Evolutionary conservation across 2,329 filamentous ascomycete species (phyloP).

Genomic region (Penicillium polonicum): DNA sequence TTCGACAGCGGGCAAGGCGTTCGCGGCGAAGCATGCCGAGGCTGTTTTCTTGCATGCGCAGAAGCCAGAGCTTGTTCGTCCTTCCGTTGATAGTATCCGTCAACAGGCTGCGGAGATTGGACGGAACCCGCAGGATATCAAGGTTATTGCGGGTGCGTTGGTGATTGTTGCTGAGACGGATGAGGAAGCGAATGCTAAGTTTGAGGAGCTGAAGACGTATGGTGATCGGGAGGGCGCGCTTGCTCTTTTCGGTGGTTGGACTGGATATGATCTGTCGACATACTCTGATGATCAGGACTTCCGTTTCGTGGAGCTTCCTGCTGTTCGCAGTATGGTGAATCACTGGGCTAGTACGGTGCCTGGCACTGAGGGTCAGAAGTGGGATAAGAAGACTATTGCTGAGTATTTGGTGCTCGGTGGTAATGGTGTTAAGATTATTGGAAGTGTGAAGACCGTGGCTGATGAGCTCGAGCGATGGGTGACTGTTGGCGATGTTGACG

Average conservation of each 20-base stretch:
- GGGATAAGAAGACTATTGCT: conserved; percentile 38
- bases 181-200: conserved; percentile 45
- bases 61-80: conserved; percentile 42
- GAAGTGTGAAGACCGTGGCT: conserved; percentile 38
- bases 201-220: conserved; percentile 44
- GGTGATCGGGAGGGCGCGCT: conserved; percentile 47
- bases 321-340: conserved; percentile 47
- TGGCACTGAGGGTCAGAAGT: conserved; percentile 40
- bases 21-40: conserved; percentile 47
- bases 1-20: conserved; percentile 47
- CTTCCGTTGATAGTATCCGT: conserved; percentile 45
- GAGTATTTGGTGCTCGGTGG: conserved; percentile 38
- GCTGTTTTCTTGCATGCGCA: conserved; percentile 50
- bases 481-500: conserved; percentile 35
- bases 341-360: conserved; percentile 47
- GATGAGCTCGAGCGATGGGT: conserved; percentile 41
- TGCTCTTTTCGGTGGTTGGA: conserved; percentile 50
- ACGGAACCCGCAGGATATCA: conserved; percentile 42
- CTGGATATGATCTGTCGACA: conserved; percentile 45
- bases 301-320: conserved; percentile 42
- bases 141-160: conserved; percentile 47
- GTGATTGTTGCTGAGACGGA: conserved; percentile 48
- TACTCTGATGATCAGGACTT: conserved; percentile 49
- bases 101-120: conserved; percentile 40
- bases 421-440: conserved; percentile 38